A percentile compares a stretch with the other conserved stretches of the same genome.
Conservation (phyloP, 805 yeast species). For the Scheffersomyces coipomensis region DNA sequence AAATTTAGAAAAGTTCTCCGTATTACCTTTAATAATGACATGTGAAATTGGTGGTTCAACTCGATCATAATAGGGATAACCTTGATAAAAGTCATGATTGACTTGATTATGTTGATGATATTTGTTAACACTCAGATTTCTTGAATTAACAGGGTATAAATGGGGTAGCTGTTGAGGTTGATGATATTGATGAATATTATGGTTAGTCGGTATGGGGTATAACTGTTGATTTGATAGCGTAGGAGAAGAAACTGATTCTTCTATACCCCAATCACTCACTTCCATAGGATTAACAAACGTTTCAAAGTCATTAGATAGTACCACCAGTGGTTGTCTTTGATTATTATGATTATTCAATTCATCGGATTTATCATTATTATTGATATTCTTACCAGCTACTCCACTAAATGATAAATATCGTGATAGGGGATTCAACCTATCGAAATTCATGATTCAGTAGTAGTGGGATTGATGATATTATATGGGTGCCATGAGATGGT, state of each 20-base stretch:
- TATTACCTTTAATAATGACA: conserved; percentile 6
- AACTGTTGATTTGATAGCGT: not conserved
- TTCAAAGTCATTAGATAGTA: not conserved
- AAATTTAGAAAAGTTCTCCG: conserved; percentile 20
- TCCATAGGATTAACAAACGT: conserved; percentile 2
- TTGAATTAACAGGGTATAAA: not conserved
- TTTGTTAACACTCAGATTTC: not conserved
- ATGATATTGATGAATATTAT: not conserved
- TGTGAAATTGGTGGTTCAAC: conserved; percentile 1
- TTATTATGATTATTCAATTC: not conserved
- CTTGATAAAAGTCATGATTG: not conserved
- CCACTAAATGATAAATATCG: conserved; percentile 12
- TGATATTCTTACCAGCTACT: conserved; percentile 1
- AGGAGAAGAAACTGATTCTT: conserved; percentile 13
- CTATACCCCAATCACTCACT: conserved; percentile 39
- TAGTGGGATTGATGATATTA: no score
- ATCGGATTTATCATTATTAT: not conserved
- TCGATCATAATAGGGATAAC: not conserved
- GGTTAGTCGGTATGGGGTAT: not conserved
- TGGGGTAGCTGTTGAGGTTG: not conserved
- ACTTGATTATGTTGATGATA: not conserved
- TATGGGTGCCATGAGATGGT: no score
- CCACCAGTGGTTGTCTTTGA: not conserved
- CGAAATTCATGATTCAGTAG: conserved; percentile 31
- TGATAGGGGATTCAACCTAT: conserved; percentile 23